A percentile compares a stretch with the other conserved stretches of the same genome.
These are phyloP conservation scores for Penicillium sp. DNA, from an alignment of 2,329 filamentous ascomycete species.

Conservation along the genomic window DNA sequence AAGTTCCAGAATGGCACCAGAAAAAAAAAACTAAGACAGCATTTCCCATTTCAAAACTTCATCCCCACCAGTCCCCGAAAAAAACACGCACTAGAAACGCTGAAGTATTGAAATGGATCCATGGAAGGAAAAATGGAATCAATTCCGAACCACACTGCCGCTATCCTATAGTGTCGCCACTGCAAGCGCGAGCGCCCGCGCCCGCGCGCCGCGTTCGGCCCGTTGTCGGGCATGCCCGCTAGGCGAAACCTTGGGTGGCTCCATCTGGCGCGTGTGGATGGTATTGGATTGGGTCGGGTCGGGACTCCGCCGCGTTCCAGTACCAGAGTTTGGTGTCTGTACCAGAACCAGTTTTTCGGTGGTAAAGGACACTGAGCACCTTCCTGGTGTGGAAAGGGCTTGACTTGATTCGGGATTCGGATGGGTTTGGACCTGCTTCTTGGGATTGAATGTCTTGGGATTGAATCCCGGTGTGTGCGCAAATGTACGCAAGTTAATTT, in stretches of 20 bases:
- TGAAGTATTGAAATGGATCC: too few relatives aligned
- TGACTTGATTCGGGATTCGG: neutral
- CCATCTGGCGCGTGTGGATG: neutral
- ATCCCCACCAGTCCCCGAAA: neutral
- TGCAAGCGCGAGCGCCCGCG: constrained; percentile 16
- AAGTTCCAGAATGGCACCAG: neutral
- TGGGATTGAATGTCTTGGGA: neutral
- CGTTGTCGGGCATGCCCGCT: constrained; percentile 30
- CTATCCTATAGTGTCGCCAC: neutral
- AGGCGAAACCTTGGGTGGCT: constrained; percentile 21
- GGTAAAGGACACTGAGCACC: constrained; percentile 6
- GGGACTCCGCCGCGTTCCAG: constrained; percentile 16
- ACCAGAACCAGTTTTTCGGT: neutral
- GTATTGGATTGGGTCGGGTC: constrained; percentile 13
- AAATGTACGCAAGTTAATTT: neutral
- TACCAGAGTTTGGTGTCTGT: constrained; percentile 6
- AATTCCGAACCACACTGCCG: neutral
- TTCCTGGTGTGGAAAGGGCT: constrained; percentile 20
- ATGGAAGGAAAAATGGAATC: neutral
- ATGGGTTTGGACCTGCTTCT: neutral
- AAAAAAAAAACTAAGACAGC: neutral
- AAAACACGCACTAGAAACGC: neutral
- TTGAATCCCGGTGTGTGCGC: neutral
- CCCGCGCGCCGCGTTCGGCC: constrained; percentile 27
- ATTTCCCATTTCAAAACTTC: neutral